Base-by-base conservation (phyloP, 2,329 filamentous ascomycete genomes). In the Sclerotiophoma versabilis region DNA sequence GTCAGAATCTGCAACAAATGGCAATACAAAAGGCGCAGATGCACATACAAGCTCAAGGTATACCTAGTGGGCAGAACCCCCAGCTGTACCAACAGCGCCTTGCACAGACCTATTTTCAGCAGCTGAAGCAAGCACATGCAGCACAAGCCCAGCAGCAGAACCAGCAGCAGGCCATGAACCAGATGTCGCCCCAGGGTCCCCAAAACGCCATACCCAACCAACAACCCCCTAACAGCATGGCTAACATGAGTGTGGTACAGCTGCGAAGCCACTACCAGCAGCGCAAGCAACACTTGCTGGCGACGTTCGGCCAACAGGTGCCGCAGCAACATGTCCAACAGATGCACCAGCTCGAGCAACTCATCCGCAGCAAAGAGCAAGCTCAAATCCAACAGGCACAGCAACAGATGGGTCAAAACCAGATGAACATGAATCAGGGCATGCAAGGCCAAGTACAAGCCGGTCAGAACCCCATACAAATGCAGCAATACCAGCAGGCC, bases 401-500 rank as follows among this genome's bases (percentile, higher is more conserved):
- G 29, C 54, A 65, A 49, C 62, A 51, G 29, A 48, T 55, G 47
- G 54, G 64, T 33, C 64, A 66, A 23, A 55, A 50, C 15, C 60
- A 64, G 29, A 65, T 60, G 54, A 57, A 64, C 17, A 60, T 61
- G 50, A 52, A 59, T 22, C 49, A 64, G 49, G 51, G 47, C 19
- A 67, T 71, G 65, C 63, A 71, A 12, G 49, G 51, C 29, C 69
- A 70, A 33, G 69, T 70, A 54, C 57, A 39, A 57, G 58, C 29
- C 34, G 59, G 49, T 1, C 59, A 62, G 22, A 68, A 65, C 15
- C 64, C 65, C 3, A 64, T 65, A 34, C 71, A 72, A 51, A 69
- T 73, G 64, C 70, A 72, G 38, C 68, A 71, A 45, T 70, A 71
- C 39, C 70, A 73, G 54, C 67, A 69, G 27, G 59, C 68, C 50